phyloP scores from a whole-genome alignment of 106 monocot species.

The Acorus gramineus region DNA sequence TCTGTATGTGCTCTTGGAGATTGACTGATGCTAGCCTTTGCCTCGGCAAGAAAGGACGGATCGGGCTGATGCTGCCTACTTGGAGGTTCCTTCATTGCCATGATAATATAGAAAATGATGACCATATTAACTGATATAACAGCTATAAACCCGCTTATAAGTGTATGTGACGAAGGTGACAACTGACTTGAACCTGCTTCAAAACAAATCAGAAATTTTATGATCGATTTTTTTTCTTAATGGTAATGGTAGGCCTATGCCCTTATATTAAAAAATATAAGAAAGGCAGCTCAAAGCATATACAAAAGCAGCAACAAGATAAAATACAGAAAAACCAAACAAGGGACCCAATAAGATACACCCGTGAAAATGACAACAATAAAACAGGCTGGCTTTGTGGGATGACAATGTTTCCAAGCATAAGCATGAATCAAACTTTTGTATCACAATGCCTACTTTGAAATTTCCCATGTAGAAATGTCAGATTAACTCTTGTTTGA shows the following conservation, averaged over 20 bases:
- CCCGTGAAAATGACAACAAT: too few species aligned
- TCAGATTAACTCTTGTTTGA: too few species aligned
- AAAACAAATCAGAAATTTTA: background rate
- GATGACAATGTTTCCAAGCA: too few species aligned
- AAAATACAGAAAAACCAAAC: too few species aligned
- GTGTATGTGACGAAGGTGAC: slow-evolving; percentile 49
- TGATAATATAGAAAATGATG: slow-evolving; percentile 50
- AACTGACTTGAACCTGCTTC: slow-evolving; percentile 45
- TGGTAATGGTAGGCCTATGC: background rate
- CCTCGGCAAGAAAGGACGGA: slow-evolving; percentile 50
- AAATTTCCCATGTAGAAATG: too few species aligned
- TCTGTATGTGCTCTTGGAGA: slow-evolving; percentile 4
- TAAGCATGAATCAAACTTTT: too few species aligned
- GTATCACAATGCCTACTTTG: too few species aligned
- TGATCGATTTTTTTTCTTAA: background rate
- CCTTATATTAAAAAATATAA: background rate
- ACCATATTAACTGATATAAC: slow-evolving; percentile 66
- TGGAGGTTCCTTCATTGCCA: slow-evolving; percentile 57
- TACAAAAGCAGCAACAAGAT: too few species aligned
- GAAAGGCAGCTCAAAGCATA: background rate
- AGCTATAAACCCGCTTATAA: slow-evolving; percentile 60
- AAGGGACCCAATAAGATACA: too few species aligned
- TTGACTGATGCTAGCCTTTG: slow-evolving; percentile 53
- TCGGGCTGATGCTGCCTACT: slow-evolving; percentile 42
- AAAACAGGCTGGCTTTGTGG: too few species aligned